Evolutionary conservation across 768 basidiomycete species (phyloP), one percentile per base, ranked within the genome.

Genomic region (Leccinum disarticulatum): DNA sequence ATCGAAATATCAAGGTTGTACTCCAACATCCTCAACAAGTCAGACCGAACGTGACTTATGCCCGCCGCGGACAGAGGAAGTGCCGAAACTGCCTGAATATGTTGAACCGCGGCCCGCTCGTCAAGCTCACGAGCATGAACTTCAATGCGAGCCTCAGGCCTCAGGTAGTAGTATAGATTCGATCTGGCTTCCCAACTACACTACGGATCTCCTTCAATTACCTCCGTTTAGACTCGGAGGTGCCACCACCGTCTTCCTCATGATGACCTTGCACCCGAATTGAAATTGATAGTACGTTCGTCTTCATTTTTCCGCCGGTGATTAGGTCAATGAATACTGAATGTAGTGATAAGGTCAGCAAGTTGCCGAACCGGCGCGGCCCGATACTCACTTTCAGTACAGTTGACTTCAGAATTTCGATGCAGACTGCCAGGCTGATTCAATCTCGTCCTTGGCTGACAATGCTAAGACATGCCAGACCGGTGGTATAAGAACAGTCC

Each of bases 401-500:
- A n/a, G 41, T 41, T n/a, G 17, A 41, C 41, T 41, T 41, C 41
- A 4, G 3, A 15, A 59, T 68, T 64, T 57, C 47, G 28, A 52
- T 64, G 0, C 17, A 22, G 64, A 61, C 66, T 54, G 25, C 28
- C 19, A 52, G 64, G 46, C 60, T 30, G 58, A 33, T 61, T 63
- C 57, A 27, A 27, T 54, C 41, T 58, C 54, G 63, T 56, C 52
- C 30, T 56, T 59, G 62, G 65, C 63, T 67, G 66, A 63, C 65
- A 60, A 54, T 33, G 5, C 55, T 13, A 35, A 66, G 63, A 70
- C 68, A 65, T 19, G 6, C 56, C n/a, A 6, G 43, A 15, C 38
- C 3, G 4, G 46, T 38, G 36, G 63, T 71, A 72, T 70, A 71
- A 71, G 54, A 64, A 41, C 48, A 6, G 35, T 47, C 54, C 52